Evolutionary conservation across 2,329 filamentous ascomycete genomes (phyloP).

Genomic region (Laburnicola sp.): DNA sequence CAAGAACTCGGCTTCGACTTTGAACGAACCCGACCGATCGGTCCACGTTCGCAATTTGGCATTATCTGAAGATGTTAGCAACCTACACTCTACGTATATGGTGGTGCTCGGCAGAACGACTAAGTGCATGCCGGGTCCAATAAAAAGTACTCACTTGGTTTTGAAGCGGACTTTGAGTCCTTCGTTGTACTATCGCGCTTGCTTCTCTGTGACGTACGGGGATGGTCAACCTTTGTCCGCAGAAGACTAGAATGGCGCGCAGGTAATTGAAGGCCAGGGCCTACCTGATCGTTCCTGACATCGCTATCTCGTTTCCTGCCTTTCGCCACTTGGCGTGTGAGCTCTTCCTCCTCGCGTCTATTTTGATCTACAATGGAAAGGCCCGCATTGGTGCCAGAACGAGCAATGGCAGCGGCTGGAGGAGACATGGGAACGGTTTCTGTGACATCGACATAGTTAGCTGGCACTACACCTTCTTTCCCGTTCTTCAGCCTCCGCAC

Average conservation of each 20-base stretch:
- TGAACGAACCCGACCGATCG: constrained; percentile 92
- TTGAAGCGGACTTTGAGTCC: constrained; percentile 58
- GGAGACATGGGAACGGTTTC: constrained; percentile 62
- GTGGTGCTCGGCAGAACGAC: background rate
- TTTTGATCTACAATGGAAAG: constrained; percentile 76
- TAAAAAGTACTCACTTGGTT: constrained; percentile 67
- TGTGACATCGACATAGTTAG: constrained; percentile 90
- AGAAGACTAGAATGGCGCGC: constrained; percentile 78
- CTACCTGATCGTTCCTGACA: constrained; percentile 68
- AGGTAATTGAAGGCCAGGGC: constrained; percentile 73
- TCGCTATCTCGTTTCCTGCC: constrained; percentile 61
- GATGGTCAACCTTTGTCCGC: constrained; percentile 67
- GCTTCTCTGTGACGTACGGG: constrained; percentile 70
- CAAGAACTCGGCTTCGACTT: constrained; percentile 94
- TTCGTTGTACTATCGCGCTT: constrained; percentile 68
- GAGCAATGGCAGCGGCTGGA: constrained; percentile 51
- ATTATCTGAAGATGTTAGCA: constrained; percentile 57
- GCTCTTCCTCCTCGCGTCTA: constrained; percentile 75
- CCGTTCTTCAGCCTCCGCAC: constrained; percentile 87
- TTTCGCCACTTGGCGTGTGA: constrained; percentile 78
- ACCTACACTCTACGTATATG: background rate
- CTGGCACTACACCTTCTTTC: constrained; percentile 93
- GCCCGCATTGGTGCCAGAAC: constrained; percentile 61
- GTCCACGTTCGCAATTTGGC: constrained; percentile 89
- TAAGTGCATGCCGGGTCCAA: too few relatives aligned